A percentile compares a stretch with the other conserved stretches of the same genome.
Conservation (phyloP, 2,329 filamentous ascomycete species). For the Fusarium sp. region DNA sequence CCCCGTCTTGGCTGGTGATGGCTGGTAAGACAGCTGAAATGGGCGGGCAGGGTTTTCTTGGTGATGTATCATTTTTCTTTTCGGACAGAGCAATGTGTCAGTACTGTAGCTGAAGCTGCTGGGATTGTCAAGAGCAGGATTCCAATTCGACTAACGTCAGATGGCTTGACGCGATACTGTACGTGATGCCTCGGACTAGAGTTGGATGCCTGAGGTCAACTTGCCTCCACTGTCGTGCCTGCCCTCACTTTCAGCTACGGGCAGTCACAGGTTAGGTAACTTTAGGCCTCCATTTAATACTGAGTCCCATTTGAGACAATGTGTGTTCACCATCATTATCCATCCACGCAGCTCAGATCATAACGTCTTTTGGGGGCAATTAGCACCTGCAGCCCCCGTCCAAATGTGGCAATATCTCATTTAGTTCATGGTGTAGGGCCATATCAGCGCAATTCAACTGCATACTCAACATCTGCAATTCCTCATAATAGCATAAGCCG, state of each 20-base stretch:
- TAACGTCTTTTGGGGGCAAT: background rate
- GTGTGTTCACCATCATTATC: constrained; percentile 8
- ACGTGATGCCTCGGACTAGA: background rate
- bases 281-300: background rate
- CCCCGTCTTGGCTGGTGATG: constrained; percentile 6
- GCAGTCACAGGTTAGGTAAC: background rate
- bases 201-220: background rate
- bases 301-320: constrained; percentile 2
- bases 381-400: constrained; percentile 6
- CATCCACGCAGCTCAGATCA: background rate
- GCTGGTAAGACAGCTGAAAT: constrained; percentile 36
- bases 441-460: constrained; percentile 12
- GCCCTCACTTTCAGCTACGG: too few relatives aligned
- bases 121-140: background rate
- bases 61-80: constrained; percentile 30
- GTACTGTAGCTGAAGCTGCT: constrained; percentile 1
- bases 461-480: constrained; percentile 23
- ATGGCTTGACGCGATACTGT: background rate
- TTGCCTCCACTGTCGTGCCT: background rate
- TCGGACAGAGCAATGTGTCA: background rate
- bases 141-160: background rate
- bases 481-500: constrained; percentile 14
- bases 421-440: constrained; percentile 4
- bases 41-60: constrained; percentile 10
- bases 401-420: constrained; percentile 9